Evolutionary conservation across 495 filamentous ascomycete genomes (phyloP), one percentile per base, ranked within the genome.

Genomic region (Oidiodendron maius): DNA sequence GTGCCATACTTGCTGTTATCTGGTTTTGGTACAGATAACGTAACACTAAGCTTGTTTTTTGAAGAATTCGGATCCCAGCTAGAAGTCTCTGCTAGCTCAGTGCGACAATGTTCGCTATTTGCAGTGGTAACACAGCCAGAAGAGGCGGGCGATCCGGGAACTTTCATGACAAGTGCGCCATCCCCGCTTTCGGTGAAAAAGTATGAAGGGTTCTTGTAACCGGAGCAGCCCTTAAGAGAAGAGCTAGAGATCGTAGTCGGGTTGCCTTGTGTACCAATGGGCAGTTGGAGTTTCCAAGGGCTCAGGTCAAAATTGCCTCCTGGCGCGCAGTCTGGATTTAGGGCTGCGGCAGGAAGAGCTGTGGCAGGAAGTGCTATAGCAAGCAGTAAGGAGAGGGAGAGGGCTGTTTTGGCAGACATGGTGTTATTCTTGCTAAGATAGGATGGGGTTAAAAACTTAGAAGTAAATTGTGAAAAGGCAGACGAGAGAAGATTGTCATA

Each of bases 71-170:
- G 60, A 34, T 60, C 52, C 63, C 66, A 67, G 16, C 48, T 61
- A n/a, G 39, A 25, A 17, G 45, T 41, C 48, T 71, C 68, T 6
- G 65, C 59, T 6, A 71, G 51, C 52, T 71, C 68, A n/a, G 66
- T 71, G 22, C 68, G 64, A 57, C 68, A 71, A 48, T 71, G 68
- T 46, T 59, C n/a, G 56, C 62, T 66, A 44, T 63, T 58, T n/a
- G 59, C 37, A 6, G 67, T 68, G 17, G 61, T 68, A 6, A 64
- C 64, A 48, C 68, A 71, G 36, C 60, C 62, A 5, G 63, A 39
- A 39, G 53, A 48, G 28, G 51, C 35, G 2, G 64, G 56, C 15
- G 35, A 50, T 18, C 40, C 40, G 9, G 40, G 40, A 13, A 42
- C 40, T 42, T 22, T 42, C 40, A 42, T 42, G 3, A 68, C 58